These are phyloP conservation scores for Aspergillus neoniger DNA, from an alignment of 2,329 filamentous ascomycete species.

Conservation along the genomic window DNA sequence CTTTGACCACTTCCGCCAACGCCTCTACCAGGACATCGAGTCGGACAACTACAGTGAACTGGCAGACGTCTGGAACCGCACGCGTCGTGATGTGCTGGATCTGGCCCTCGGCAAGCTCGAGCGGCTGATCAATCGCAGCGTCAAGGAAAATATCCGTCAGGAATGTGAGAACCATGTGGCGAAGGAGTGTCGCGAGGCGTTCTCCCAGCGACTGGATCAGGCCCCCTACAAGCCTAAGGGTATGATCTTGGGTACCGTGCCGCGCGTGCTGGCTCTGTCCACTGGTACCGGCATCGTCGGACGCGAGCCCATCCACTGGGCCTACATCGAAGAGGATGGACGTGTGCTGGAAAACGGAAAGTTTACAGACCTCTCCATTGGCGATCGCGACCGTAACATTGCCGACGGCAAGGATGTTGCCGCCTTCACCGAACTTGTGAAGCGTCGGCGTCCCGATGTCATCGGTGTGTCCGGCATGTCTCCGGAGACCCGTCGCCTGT, in stretches of 20 bases:
- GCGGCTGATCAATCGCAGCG: conserved; percentile 80
- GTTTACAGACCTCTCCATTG: conserved; percentile 72
- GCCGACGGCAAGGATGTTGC: conserved; percentile 66
- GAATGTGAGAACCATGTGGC: conserved; percentile 92
- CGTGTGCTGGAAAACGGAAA: conserved; percentile 86
- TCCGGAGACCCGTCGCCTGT: conserved; percentile 79
- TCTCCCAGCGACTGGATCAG: conserved; percentile 87
- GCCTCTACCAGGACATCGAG: conserved; percentile 79
- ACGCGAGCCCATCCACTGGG: conserved; percentile 80
- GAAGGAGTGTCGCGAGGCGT: conserved; percentile 84
- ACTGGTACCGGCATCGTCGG: conserved; percentile 78
- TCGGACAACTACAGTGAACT: conserved; percentile 95
- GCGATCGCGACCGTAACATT: conserved; percentile 66
- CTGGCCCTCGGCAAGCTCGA: conserved; percentile 79
- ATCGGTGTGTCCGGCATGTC: conserved; percentile 87
- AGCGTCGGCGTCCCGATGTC: conserved; percentile 81
- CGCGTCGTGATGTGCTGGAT: conserved; percentile 82
- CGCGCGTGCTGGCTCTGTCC: conserved; percentile 82
- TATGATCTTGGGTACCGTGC: conserved; percentile 82
- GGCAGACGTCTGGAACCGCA: conserved; percentile 90
- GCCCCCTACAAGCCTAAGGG: conserved; percentile 94
- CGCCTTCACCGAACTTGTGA: conserved; percentile 75
- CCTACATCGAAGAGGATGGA: conserved; percentile 91
- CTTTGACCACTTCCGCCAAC: conserved; percentile 72
- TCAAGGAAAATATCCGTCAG: conserved; percentile 91